Base-by-base conservation (phyloP, 768 basidiomycete species). In the Cystobasidium onofrii region DNA sequence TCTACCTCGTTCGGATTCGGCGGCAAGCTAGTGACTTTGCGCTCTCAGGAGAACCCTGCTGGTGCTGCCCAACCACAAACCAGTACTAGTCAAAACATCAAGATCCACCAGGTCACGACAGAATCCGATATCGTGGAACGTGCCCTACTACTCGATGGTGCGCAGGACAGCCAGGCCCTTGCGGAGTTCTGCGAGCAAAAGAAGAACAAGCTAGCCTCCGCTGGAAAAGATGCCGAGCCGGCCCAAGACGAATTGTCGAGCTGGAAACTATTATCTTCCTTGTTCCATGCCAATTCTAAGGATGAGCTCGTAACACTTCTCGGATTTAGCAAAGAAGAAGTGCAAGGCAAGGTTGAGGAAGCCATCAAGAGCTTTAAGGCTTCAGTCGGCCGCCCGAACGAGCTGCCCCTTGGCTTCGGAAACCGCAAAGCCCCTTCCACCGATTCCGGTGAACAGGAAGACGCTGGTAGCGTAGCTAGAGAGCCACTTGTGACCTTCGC, bases 1-100 rank as follows among this genome's bases (percentile, higher is more conserved):
- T 88, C 89, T 0, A 86, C 84, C 61, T 88, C 91, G 0, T 98
- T 95, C 77, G 95, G 94, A 0, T 98, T 93, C 77, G 91, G 93
- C 1, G 95, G 95, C 33, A 87, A 89, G 78, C 84, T 99, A 25
- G 87, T 90, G 15, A 86, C 87, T 0, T 86, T 86, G 64, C 66
- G 55, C n/a, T 39, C 72, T 9, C 73, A 46, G 15, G 50, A 34
- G 27, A 33, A 36, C 4, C 43, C 60, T 20, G 66, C 33, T 1
- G 87, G 86, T 64, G 95, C 95, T 80, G 84, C 94, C 1, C 65
- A 65, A 18, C 23, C 69, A 41, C 64, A 62, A 25, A 34, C 66
- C 12, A 18, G 55, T 18, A 13, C 74, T 23, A 33, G 31, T 25
- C 34, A 29, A 34, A 29, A 23, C 23, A 75, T 77, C 31, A 33